A percentile compares a stretch with the other conserved stretches of the same genome.
Conservation (phyloP, 495 filamentous ascomycete species). For the Neurospora sp. region DNA sequence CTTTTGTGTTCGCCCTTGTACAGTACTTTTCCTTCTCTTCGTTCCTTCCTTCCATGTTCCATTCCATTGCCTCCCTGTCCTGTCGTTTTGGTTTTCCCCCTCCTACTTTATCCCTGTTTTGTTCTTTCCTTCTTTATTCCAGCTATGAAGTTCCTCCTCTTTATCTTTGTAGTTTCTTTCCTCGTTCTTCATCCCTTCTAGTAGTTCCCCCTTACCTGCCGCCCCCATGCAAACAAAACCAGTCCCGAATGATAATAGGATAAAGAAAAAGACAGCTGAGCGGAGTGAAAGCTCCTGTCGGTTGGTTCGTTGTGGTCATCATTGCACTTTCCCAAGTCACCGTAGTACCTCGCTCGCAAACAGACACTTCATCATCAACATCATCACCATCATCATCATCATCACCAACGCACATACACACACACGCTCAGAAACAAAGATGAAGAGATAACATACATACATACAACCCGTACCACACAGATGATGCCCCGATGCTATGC, state of each 20-base stretch:
- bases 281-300: neutral
- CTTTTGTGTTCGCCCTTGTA: neutral
- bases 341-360: neutral
- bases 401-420: neutral
- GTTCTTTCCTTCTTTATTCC: neutral
- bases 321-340: neutral
- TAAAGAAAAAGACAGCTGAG: neutral
- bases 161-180: neutral
- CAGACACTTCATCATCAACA: neutral
- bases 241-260: neutral
- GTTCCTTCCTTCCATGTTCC: neutral
- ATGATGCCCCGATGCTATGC: neutral
- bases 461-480: neutral
- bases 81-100: neutral
- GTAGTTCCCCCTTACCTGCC: neutral
- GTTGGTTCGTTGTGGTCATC: neutral
- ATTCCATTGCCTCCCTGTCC: neutral
- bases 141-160: neutral
- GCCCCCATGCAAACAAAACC: neutral
- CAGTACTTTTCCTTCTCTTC: neutral
- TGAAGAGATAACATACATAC: neutral
- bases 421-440: neutral
- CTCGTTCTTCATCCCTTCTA: neutral
- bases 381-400: neutral
- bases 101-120: neutral